A percentile compares a stretch with the other conserved stretches of the same genome.
Conservation (phyloP, 805 yeast species). For the Naumovozyma baii region DNA sequence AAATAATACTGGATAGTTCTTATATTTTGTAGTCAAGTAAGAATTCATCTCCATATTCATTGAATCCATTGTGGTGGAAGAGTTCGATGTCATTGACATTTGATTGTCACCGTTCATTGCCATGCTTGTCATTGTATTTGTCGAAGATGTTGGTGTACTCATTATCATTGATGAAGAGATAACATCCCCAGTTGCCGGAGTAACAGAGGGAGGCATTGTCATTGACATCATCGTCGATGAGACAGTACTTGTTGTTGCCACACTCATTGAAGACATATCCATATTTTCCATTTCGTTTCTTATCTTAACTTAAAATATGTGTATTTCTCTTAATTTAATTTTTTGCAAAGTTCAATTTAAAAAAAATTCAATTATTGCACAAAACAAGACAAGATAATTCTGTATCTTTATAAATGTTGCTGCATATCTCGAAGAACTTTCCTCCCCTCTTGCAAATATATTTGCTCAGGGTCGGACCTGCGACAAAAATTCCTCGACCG, state of each 20-base stretch:
- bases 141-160: conserved; percentile 2
- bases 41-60: conserved; percentile 44
- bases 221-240: conserved; percentile 2
- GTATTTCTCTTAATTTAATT: no score
- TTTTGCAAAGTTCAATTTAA: no score
- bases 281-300: neutral
- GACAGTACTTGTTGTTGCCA: neutral
- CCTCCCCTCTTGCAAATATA: neutral
- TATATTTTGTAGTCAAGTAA: conserved; percentile 43
- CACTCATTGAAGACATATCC: neutral
- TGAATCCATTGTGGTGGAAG: conserved; percentile 12
- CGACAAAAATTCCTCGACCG: neutral
- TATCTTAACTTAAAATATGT: no score
- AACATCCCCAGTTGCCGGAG: conserved; percentile 5
- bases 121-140: neutral
- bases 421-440: neutral
- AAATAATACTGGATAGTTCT: conserved; percentile 56
- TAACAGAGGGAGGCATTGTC: conserved; percentile 4
- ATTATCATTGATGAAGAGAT: no score
- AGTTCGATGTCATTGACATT: conserved; percentile 7
- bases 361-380: no score
- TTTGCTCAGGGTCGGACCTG: neutral
- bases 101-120: conserved; percentile 2
- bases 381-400: neutral
- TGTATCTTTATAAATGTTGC: neutral